Evolutionary conservation across 2,329 filamentous ascomycete genomes (phyloP).

Genomic region (Davidsoniella australis): DNA sequence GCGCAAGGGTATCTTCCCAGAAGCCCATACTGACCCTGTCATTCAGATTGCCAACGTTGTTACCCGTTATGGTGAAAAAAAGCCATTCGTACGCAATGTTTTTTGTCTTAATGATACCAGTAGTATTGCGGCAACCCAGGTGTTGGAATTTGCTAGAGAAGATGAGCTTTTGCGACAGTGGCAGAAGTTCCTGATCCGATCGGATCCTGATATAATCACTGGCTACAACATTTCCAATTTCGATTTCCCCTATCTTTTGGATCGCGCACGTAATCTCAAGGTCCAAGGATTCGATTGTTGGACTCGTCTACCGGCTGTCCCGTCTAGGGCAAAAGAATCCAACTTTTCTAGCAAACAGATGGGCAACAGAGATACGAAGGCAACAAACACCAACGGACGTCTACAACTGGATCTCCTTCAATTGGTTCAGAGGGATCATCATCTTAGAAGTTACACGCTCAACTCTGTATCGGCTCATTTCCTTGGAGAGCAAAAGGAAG

Average conservation of each 20-base stretch:
- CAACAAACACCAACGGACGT: constrained; percentile 85
- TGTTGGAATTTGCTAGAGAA: constrained; percentile 68
- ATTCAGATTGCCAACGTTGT: constrained; percentile 98
- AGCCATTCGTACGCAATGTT: constrained; percentile 90
- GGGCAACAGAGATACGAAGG: constrained; percentile 86
- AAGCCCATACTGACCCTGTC: constrained; percentile 78
- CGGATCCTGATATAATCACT: constrained; percentile 93
- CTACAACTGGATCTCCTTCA: constrained; percentile 91
- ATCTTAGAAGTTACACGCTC: constrained; percentile 87
- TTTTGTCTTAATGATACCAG: constrained; percentile 90
- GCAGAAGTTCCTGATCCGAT: constrained; percentile 75
- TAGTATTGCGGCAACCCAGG: constrained; percentile 84
- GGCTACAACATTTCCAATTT: constrained; percentile 99
- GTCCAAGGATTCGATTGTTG: constrained; percentile 68
- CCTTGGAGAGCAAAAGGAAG: constrained; percentile 91
- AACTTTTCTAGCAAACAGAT: constrained; percentile 97
- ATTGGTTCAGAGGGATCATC: constrained; percentile 83
- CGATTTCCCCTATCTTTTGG: constrained; percentile 89
- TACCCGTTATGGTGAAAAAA: constrained; percentile 83
- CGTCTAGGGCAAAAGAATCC: constrained; percentile 56
- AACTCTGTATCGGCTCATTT: constrained; percentile 95
- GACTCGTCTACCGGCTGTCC: constrained; percentile 57
- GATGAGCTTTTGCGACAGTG: constrained; percentile 82
- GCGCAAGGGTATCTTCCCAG: constrained; percentile 92
- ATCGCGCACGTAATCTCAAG: constrained; percentile 73